Base-by-base conservation (phyloP, 768 basidiomycete species). In the Lactarius trivialis region DNA sequence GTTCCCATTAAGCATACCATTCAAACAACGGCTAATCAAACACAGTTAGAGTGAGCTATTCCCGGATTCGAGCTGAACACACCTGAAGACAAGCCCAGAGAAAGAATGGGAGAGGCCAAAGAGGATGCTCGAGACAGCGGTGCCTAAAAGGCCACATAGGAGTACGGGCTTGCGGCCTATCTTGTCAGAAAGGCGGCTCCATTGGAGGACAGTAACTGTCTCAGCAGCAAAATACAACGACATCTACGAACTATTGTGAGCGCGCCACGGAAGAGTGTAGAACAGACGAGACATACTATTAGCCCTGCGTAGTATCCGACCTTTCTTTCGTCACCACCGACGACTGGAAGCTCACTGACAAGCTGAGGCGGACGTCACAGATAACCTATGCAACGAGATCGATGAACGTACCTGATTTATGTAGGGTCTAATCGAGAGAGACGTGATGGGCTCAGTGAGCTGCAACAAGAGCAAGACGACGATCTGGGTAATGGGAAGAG, bases 91-190 rank as follows among this genome's bases (percentile, higher is more conserved):
- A 11, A 76, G 68, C 0, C 64, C 68, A 32, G 58, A 64, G 64
- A 73, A 75, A 9, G 76, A 75, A 43, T 67, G 71, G 4, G 76
- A 73, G 19, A 77, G 69, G 5, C 76, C 76, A 60, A 77, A 77
- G 43, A 64, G 67, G 1, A 74, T 19, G 67, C 71, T 74, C n/a
- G 75, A 74, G 24, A 75, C 56, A 21, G 65, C 55, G 0, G 75
- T 69, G 8, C 76, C 76, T 17, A 69, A 66, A 24, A 75, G 68
- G 9, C 76, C 73, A 6, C 69, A 71, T 19, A 82, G 68, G 55
- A 82, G 73, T 6, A 82, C 77, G 7, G 80, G 81, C 60, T 80
- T 79, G 33, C 81, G 77, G 6, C 81, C 80, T 49, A 81, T 72
- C 5, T 71, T 71, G 60, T 82, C 81, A 0, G 81, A 82, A 0